Conservation (phyloP, 2,329 filamentous ascomycete species). For the Penicillium vulpinum region DNA sequence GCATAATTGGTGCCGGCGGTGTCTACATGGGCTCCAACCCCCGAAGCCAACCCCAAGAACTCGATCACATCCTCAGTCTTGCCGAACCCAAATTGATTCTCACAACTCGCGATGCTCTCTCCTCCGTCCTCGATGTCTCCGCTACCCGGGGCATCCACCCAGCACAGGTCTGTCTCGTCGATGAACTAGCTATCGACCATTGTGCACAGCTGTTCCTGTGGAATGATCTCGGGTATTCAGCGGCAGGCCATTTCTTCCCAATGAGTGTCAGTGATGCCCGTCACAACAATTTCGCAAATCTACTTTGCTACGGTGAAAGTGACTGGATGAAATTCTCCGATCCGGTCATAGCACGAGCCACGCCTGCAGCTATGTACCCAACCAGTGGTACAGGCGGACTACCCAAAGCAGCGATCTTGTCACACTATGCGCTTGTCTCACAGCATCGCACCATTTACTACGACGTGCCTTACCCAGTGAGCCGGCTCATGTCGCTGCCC, state of each 20-base stretch:
- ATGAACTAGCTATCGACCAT: constrained; percentile 32
- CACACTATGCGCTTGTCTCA: constrained; percentile 59
- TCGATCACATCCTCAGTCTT: constrained; percentile 49
- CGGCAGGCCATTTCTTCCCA: constrained; percentile 10
- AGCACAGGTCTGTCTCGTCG: constrained; percentile 39
- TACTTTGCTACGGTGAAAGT: constrained; percentile 48
- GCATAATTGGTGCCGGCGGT: constrained; percentile 49
- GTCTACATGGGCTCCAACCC: constrained; percentile 55
- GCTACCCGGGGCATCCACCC: constrained; percentile 32
- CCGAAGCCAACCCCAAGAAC: constrained; percentile 48
- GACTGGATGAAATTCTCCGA: constrained; percentile 52
- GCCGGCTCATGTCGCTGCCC: constrained; percentile 51
- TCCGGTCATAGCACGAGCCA: constrained; percentile 47
- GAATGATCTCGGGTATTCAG: constrained; percentile 26
- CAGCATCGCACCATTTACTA: constrained; percentile 48
- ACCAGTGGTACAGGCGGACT: constrained; percentile 62
- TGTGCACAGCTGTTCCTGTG: constrained; percentile 32
- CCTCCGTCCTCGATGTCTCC: constrained; percentile 38
- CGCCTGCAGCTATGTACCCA: constrained; percentile 53
- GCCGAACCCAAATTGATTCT: constrained; percentile 51
- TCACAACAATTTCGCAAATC: constrained; percentile 33
- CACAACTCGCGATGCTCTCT: constrained; percentile 41
- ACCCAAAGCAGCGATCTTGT: constrained; percentile 60
- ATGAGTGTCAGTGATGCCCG: constrained; percentile 8
- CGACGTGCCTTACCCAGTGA: constrained; percentile 43